A percentile compares a stretch with the other conserved stretches of the same genome.
Conservation (phyloP, 1,284 basidiomycete species). For the Austroboletus niveus region DNA sequence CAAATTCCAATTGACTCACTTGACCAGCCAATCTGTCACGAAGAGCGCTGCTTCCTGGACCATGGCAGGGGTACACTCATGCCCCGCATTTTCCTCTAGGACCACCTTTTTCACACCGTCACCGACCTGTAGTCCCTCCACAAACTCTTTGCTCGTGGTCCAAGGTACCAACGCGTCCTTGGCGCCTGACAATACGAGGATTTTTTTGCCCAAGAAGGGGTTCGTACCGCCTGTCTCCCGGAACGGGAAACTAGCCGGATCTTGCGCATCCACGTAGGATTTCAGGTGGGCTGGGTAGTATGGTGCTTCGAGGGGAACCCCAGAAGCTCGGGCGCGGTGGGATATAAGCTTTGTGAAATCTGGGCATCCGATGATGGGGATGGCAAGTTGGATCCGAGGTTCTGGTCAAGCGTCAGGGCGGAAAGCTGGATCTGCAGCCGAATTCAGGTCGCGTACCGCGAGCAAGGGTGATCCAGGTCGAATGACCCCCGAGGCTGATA, state of each 20-base stretch:
- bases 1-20: conserved; percentile 2
- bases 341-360: conserved; percentile 65
- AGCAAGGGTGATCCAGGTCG: conserved; percentile 69
- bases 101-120: conserved; percentile 47
- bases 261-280: conserved; percentile 42
- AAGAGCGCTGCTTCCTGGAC: conserved; percentile 46
- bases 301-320: conserved; percentile 49
- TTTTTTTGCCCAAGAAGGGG: conserved; percentile 66
- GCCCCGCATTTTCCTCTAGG: conserved; percentile 50
- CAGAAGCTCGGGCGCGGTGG: conserved; percentile 50
- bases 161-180: conserved; percentile 62
- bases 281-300: conserved; percentile 58
- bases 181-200: conserved; percentile 68
- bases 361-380: conserved; percentile 81
- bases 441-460: conserved; percentile 43
- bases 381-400: conserved; percentile 64
- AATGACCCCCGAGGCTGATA: conserved; percentile 76
- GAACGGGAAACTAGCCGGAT: conserved; percentile 45
- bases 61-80: conserved; percentile 55
- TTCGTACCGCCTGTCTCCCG: conserved; percentile 39
- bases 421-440: neutral
- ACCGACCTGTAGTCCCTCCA: conserved; percentile 54
- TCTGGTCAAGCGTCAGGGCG: conserved; percentile 42
- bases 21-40: conserved; percentile 34
- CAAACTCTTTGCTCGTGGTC: conserved; percentile 51